Evolutionary conservation across 116 monocot genomes (phyloP).

Genomic region (Cymodocea nodosa): DNA sequence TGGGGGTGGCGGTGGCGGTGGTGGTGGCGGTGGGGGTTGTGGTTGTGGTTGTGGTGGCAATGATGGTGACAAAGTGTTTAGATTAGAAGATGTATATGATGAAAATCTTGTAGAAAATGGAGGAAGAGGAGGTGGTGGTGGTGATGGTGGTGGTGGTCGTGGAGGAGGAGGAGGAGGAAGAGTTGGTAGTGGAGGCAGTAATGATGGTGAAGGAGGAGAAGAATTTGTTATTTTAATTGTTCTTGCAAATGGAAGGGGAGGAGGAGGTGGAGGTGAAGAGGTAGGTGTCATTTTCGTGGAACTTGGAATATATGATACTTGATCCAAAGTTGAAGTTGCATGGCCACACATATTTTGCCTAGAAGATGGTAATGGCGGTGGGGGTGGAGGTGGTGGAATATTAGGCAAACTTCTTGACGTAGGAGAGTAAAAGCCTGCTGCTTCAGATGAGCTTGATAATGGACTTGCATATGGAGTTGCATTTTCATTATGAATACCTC

Average conservation of each 20-base stretch:
- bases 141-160: not conserved
- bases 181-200: constrained; percentile 3
- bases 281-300: not conserved
- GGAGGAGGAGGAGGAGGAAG: not conserved
- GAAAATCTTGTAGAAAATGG: not conserved
- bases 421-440: constrained; percentile 3
- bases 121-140: constrained; percentile 5
- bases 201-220: not conserved
- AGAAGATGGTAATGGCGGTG: constrained; percentile 4
- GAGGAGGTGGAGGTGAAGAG: not conserved
- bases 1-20: not conserved
- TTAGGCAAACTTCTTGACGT: constrained; percentile 2
- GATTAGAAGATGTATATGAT: not conserved
- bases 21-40: constrained; percentile 9
- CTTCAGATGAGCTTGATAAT: constrained; percentile 8
- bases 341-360: not conserved
- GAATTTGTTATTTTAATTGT: not conserved
- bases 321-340: not conserved
- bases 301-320: not conserved
- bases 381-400: constrained; percentile 2
- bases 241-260: not conserved
- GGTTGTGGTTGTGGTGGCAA: constrained; percentile 16
- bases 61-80: not conserved
- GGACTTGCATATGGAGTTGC: constrained; percentile 12
- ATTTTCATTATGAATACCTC: constrained; percentile 2